Percentiles rank a stretch among this genome's conserved stretches.
These are phyloP conservation scores for Echinochloa phyllopogon DNA, from an alignment of 176 grass and related monocot genomes.

Conservation along the genomic window DNA sequence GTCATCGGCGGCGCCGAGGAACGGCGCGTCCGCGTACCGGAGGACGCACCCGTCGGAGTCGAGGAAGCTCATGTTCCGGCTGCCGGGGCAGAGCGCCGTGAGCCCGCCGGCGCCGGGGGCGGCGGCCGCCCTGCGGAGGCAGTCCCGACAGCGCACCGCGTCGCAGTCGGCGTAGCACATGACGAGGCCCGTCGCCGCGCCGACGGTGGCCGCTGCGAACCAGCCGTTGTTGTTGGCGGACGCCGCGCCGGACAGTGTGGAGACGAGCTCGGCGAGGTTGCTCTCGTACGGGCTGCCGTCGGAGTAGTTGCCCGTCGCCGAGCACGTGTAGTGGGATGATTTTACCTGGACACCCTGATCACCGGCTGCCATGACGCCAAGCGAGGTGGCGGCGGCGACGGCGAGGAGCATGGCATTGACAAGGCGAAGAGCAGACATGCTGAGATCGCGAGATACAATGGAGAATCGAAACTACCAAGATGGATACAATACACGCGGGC, in stretches of 20 bases:
- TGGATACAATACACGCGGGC: too few relatives aligned
- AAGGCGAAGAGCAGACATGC: too few relatives aligned
- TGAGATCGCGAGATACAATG: too few relatives aligned
- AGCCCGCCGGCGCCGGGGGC: too few relatives aligned
- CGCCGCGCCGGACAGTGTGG: background rate
- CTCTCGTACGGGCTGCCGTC: constrained; percentile 26
- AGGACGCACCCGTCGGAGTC: background rate
- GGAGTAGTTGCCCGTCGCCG: background rate
- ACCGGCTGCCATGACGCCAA: background rate
- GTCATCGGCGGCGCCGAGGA: constrained; percentile 13
- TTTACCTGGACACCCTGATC: too few relatives aligned
- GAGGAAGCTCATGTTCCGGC: too few relatives aligned
- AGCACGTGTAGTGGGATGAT: too few relatives aligned
- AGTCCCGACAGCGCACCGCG: constrained; percentile 6
- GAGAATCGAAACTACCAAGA: too few relatives aligned
- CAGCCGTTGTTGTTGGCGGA: background rate
- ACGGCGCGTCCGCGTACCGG: background rate
- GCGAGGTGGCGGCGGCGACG: background rate
- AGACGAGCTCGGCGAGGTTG: constrained; percentile 42
- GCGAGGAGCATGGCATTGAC: constrained; percentile 1
- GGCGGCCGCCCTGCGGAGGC: constrained; percentile 17
- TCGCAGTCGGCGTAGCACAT: constrained; percentile 44
- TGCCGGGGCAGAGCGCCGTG: too few relatives aligned
- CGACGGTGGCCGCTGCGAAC: constrained; percentile 23
- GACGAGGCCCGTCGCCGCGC: constrained; percentile 23